Conservation (phyloP, 2,329 filamentous ascomycete genomes). For the Xylariomycetidae sp. region DNA sequence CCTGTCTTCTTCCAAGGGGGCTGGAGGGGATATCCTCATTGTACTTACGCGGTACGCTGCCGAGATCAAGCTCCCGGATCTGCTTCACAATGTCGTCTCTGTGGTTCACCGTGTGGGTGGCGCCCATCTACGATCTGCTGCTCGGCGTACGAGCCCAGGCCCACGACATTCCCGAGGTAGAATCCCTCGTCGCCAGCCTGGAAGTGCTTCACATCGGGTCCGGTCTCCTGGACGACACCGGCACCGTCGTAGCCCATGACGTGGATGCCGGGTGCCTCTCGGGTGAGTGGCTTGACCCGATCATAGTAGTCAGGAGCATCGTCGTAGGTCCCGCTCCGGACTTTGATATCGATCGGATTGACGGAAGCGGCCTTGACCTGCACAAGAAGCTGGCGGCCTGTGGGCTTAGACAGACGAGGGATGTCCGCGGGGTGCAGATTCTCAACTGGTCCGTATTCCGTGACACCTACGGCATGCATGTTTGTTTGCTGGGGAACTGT, state of each 20-base stretch:
- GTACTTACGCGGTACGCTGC: no score
- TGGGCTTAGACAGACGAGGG: conserved; percentile 16
- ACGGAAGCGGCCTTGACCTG: conserved; percentile 29
- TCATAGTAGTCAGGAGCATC: conserved; percentile 33
- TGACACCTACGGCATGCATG: conserved; percentile 20
- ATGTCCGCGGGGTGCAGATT: conserved; percentile 15
- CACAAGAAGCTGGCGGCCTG: conserved; percentile 17
- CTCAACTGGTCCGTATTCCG: conserved; percentile 16
- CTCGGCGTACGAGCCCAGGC: conserved; percentile 38
- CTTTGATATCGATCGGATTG: conserved; percentile 37
- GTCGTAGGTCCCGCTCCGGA: conserved; percentile 29
- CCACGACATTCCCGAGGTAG: conserved; percentile 33
- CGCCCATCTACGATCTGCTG: conserved; percentile 38
- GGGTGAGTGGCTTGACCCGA: conserved; percentile 16
- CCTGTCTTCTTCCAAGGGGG: no score
- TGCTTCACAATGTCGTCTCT: conserved; percentile 33
- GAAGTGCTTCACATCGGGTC: conserved; percentile 28
- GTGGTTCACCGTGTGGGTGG: conserved; percentile 39
- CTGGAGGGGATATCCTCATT: no score
- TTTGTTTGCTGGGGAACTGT: no score
- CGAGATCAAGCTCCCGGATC: conserved; percentile 29
- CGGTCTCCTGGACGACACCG: conserved; percentile 32
- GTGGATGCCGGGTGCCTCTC: conserved; percentile 23
- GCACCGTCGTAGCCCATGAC: conserved; percentile 40
- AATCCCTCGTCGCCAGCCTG: conserved; percentile 38